Base-by-base conservation (phyloP, 164 flowering plant genomes). In the Echeveria elegans region DNA sequence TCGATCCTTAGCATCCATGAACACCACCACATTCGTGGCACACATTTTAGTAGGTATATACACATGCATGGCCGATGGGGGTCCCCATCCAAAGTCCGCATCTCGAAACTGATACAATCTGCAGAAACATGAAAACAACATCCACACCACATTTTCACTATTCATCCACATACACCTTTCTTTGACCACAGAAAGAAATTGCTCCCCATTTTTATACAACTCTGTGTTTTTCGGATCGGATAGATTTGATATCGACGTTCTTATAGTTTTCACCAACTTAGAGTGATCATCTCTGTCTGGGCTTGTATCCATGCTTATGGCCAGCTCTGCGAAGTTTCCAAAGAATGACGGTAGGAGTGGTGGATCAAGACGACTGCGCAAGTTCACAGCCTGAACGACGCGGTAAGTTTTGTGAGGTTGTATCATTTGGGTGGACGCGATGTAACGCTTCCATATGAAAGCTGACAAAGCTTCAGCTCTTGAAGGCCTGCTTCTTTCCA, bases 331-430 rank as follows among this genome's bases (percentile, higher is more conserved):
- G 0, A 73, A 31, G 28, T 76, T 73, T 28, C 79, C 79, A 28
- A 73, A 62, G 15, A 32, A 62, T 2, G 9, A 73, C 72, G 1
- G 74, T 4, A 12, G 64, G 70, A 71, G 26, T 1, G 77, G 67
- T 0, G 75, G 77, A 5, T 71, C 60, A 2, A 56, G 38, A 21
- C 69, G 66, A 6, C 62, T 18, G 9, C 77, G 66, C 9, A 73
- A 26, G 62, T 73, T 77, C 19, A 73, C 69, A n/a, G 50, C 64
- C 3, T 71, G 70, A n/a, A 38, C 6, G 18, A 68, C 12, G 0
- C 16, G 0, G 21, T 66, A 66, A 10, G 16, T 15, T 16, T 48
- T 66, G 7, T 19, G 19, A 1, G n/a, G 21, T 16, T 15, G 23
- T 5, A 12, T 48, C 15, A 12, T 15, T 58, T 10, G 31, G 14